A percentile compares a stretch with the other conserved stretches of the same genome.
These are phyloP conservation scores for Penicillium samsonianum DNA, from an alignment of 495 filamentous ascomycete genomes.

Conservation along the genomic window DNA sequence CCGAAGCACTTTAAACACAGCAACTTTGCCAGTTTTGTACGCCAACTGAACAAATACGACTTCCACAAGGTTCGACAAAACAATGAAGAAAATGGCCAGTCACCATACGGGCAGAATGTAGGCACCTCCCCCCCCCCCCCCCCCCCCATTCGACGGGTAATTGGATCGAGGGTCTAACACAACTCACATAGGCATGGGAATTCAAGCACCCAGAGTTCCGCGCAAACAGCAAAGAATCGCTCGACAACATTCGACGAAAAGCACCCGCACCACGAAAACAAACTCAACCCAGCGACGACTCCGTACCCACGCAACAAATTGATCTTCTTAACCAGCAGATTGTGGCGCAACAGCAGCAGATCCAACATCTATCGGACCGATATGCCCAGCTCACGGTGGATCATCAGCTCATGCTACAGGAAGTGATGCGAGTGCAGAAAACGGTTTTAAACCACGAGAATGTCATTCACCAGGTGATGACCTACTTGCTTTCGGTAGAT, in stretches of 20 bases:
- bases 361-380: conserved; percentile 80
- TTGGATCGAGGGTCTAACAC: background rate
- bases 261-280: conserved; percentile 89
- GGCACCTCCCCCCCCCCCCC: too few species aligned
- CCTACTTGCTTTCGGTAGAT: conserved; percentile 65
- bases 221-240: conserved; percentile 89
- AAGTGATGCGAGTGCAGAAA: conserved; percentile 86
- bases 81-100: conserved; percentile 88
- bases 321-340: conserved; percentile 85
- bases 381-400: conserved; percentile 83
- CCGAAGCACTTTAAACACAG: conserved; percentile 99
- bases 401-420: conserved; percentile 83
- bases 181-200: conserved; percentile 80
- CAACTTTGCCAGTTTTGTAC: conserved; percentile 98
- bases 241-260: conserved; percentile 96
- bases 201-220: conserved; percentile 98
- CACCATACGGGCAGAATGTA: conserved; percentile 89
- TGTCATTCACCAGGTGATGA: conserved; percentile 75
- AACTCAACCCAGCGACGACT: conserved; percentile 63
- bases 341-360: conserved; percentile 86
- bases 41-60: conserved; percentile 98
- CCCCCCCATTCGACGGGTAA: background rate
- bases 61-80: conserved; percentile 99
- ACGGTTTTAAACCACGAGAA: conserved; percentile 80
- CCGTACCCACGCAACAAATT: conserved; percentile 83